Base-by-base conservation (phyloP, 2,329 filamentous ascomycete genomes). In the Hyphodiscus sp. region DNA sequence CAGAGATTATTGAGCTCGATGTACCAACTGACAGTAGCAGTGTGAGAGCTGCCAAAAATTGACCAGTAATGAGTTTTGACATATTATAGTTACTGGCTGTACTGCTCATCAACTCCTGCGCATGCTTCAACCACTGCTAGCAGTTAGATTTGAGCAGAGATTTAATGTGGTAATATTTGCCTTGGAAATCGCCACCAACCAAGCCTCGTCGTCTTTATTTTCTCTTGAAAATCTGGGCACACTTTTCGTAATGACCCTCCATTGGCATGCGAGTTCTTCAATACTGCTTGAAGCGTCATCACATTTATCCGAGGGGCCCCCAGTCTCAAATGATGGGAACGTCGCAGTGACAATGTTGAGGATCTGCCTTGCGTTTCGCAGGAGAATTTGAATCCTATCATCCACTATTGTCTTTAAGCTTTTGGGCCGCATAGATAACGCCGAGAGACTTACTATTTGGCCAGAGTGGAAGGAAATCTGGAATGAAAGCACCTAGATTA, bases 51-150 rank as follows among this genome's bases (percentile, higher is more conserved):
- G 73, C 71, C 26, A 76, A 46, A 16, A 54, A 56, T 56, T 75
- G 73, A 2, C 79, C 80, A 11, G 65, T 51, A 29, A 73, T 61
- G 47, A 95, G 77, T 49, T 78, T 82, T 1, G 76, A 65, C 58
- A 95, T 76, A 65, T 95, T 80, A 68, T 99, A 99, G 67, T 96
- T 95, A 69, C 91, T 96, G 4, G 94, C 91, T 67, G 94, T 90
- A 63, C 83, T 86, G 63, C 89, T 95, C 79, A 99, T 88, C 16
- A 90, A 72, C 20, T 80, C 76, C 68, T 97, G 94, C 20, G 63
- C 65, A 18, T 76, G 70, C 7, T 68, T 68, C 49, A 73, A 70
- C 41, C 76, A 74, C 54, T 73, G 61, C 16, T 45, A 19, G 38
- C 11, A 19, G 55, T 67, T 56, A 65, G 59, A 26, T 55, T 20